Percentiles rank a stretch among this genome's conserved stretches.
These are phyloP conservation scores for Raphanus hybrid DNA, from an alignment of 441 rosid species.

Conservation along the genomic window DNA sequence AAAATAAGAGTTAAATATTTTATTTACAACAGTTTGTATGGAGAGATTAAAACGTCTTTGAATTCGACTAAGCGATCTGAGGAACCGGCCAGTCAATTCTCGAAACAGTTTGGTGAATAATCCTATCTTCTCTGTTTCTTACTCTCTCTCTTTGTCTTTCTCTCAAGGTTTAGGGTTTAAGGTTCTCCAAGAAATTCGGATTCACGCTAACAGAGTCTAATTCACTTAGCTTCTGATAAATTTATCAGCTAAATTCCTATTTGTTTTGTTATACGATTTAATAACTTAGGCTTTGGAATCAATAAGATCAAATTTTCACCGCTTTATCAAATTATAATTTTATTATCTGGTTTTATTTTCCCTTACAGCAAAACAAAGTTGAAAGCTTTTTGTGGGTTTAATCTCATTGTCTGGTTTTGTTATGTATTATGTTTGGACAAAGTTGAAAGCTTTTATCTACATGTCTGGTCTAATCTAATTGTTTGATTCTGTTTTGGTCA, in stretches of 20 bases:
- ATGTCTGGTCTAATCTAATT: not conserved
- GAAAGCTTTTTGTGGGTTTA: not conserved
- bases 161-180: conserved; percentile 40
- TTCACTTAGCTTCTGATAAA: conserved; percentile 10
- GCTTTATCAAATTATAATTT: conserved; percentile 6
- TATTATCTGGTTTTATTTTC: not conserved
- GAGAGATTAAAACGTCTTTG: not conserved
- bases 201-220: conserved; percentile 23
- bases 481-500: not conserved
- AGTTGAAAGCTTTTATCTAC: conserved; percentile 14
- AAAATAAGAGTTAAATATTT: no score
- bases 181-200: conserved; percentile 24
- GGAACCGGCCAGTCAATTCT: conserved; percentile 19
- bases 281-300: conserved; percentile 5
- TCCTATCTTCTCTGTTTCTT: conserved; percentile 11
- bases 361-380: not conserved
- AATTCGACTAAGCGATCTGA: conserved; percentile 2
- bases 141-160: not conserved
- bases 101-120: conserved; percentile 22
- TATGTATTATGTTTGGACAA: not conserved
- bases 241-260: not conserved
- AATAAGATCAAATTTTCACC: conserved; percentile 22
- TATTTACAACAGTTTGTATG: not conserved
- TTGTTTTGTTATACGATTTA: not conserved
- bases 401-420: not conserved